phyloP scores from a whole-genome alignment of 257 asterid genomes.

The Solanum chilense region DNA sequence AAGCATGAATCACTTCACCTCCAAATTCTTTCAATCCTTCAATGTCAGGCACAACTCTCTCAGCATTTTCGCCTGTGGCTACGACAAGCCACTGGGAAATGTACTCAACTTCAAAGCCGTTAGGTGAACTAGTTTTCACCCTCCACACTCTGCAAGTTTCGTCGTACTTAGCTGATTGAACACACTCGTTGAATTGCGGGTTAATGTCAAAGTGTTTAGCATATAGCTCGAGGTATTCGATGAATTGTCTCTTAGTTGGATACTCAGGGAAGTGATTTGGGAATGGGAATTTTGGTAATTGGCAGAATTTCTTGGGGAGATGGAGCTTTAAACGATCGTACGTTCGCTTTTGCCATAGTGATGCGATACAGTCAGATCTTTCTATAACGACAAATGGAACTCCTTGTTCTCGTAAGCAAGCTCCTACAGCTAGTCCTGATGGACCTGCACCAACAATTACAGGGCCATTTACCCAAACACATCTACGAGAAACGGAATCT shows the following conservation, averaged over 20 bases:
- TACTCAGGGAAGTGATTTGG: slow-evolving; percentile 81
- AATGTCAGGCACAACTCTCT: slow-evolving; percentile 55
- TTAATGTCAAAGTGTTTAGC: slow-evolving; percentile 38
- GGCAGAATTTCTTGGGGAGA: slow-evolving; percentile 76
- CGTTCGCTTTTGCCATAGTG: slow-evolving; percentile 82
- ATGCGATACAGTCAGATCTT: slow-evolving; percentile 76
- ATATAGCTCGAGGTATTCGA: slow-evolving; percentile 60
- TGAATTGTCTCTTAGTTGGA: slow-evolving; percentile 58
- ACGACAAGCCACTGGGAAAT: slow-evolving; percentile 83
- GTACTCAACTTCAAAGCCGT: slow-evolving; percentile 56
- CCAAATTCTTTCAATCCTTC: slow-evolving; percentile 53
- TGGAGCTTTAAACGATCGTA: slow-evolving; percentile 81
- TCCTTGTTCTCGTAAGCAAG: slow-evolving; percentile 60
- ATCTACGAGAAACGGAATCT: slow-evolving; percentile 35
- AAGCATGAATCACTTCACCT: slow-evolving; percentile 69
- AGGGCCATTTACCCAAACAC: slow-evolving; percentile 87
- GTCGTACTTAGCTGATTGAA: slow-evolving; percentile 69
- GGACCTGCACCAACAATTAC: slow-evolving; percentile 91
- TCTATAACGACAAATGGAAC: slow-evolving; percentile 65
- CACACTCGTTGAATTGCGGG: slow-evolving; percentile 66
- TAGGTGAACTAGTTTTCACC: slow-evolving; percentile 29
- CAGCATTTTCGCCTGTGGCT: slow-evolving; percentile 88
- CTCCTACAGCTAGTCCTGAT: slow-evolving; percentile 89
- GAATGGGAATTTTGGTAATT: slow-evolving; percentile 55
- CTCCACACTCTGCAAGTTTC: slow-evolving; percentile 55